These are phyloP conservation scores for Grigorovia jiainica DNA, from an alignment of 805 yeast genomes.

Conservation along the genomic window DNA sequence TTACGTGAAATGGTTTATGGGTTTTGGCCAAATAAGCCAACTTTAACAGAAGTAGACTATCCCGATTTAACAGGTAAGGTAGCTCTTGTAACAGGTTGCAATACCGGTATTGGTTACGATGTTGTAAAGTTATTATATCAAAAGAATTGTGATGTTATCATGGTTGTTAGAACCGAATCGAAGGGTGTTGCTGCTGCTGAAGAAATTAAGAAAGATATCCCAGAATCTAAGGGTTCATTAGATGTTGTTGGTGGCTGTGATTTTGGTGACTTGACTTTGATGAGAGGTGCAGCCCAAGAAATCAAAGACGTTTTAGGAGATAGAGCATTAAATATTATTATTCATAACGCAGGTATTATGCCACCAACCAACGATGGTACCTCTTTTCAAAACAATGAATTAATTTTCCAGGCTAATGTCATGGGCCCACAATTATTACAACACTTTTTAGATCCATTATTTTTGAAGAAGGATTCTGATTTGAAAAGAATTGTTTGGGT, in stretches of 20 bases:
- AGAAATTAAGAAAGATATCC: conserved; percentile 17
- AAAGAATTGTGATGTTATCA: conserved; percentile 28
- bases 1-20: conserved; percentile 16
- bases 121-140: conserved; percentile 22
- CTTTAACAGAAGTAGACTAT: conserved; percentile 24
- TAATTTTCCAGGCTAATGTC: conserved; percentile 31
- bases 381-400: conserved; percentile 29
- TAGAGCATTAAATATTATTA: conserved; percentile 24
- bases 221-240: conserved; percentile 21
- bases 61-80: conserved; percentile 32
- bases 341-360: conserved; percentile 34
- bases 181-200: conserved; percentile 28
- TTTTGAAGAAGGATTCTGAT: conserved; percentile 25
- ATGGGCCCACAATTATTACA: conserved; percentile 33
- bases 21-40: conserved; percentile 22
- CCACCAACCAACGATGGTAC: conserved; percentile 19
- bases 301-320: conserved; percentile 10
- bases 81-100: conserved; percentile 34
- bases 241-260: conserved; percentile 26
- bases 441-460: conserved; percentile 30
- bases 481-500: conserved; percentile 34
- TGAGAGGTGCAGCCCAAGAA: conserved; percentile 24
- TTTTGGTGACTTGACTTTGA: conserved; percentile 30
- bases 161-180: conserved; percentile 28
- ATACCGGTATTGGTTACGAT: conserved; percentile 30